Conservation (phyloP, 257 asterid species). For the Verbena officinalis region DNA sequence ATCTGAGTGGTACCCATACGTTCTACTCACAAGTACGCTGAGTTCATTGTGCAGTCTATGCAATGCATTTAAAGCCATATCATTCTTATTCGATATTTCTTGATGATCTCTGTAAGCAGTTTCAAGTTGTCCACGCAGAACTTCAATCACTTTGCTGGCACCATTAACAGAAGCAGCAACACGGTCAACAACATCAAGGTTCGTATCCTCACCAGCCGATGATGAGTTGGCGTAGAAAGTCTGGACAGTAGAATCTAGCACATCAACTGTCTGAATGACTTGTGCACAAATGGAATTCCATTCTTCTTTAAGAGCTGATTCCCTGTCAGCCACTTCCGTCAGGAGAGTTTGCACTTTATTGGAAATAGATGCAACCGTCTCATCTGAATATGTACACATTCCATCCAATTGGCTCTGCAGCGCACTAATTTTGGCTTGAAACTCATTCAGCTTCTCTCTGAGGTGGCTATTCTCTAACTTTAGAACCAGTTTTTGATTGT, state of each 20-base stretch:
- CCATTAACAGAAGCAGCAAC: slow-evolving; percentile 62
- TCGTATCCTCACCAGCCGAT: slow-evolving; percentile 35
- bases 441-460: slow-evolving; percentile 46
- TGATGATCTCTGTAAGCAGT: slow-evolving; percentile 50
- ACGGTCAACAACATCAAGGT: slow-evolving; percentile 43
- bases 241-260: slow-evolving; percentile 54
- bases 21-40: slow-evolving; percentile 47
- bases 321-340: slow-evolving; percentile 60
- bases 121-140: slow-evolving; percentile 59
- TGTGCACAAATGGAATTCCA: slow-evolving; percentile 60
- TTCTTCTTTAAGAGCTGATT: slow-evolving; percentile 51
- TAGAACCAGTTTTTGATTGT: slow-evolving; percentile 55
- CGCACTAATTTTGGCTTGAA: slow-evolving; percentile 49
- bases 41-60: slow-evolving; percentile 52
- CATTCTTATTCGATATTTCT: slow-evolving; percentile 47
- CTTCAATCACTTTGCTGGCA: slow-evolving; percentile 61
- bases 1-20: slow-evolving; percentile 37
- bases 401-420: slow-evolving; percentile 64
- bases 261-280: slow-evolving; percentile 54
- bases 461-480: slow-evolving; percentile 62
- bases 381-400: slow-evolving; percentile 52
- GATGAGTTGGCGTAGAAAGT: slow-evolving; percentile 36
- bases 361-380: slow-evolving; percentile 54
- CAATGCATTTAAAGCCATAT: slow-evolving; percentile 47
- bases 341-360: slow-evolving; percentile 58